phyloP scores from a whole-genome alignment of 2,329 filamentous ascomycete genomes.

The Emmonsia crescens region DNA sequence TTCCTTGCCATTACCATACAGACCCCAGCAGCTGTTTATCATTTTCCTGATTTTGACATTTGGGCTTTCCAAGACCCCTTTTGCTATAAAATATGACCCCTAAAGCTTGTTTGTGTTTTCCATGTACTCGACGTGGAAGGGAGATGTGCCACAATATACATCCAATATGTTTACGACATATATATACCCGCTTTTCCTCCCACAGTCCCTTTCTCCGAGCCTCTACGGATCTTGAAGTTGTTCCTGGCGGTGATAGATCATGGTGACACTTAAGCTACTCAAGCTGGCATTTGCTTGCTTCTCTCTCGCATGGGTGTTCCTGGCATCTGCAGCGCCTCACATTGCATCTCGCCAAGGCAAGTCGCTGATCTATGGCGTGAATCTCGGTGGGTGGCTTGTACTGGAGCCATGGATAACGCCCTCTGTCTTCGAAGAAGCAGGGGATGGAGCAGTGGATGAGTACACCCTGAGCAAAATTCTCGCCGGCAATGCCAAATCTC shows the following conservation, averaged over 20 bases:
- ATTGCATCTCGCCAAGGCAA: neutral
- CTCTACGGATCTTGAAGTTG: neutral
- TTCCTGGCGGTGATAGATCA: neutral
- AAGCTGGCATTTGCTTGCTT: neutral
- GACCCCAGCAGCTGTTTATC: neutral
- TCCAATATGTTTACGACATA: neutral
- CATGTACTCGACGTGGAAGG: neutral
- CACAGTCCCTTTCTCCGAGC: neutral
- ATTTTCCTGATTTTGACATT: neutral
- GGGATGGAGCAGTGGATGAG: slow-evolving; percentile 46
- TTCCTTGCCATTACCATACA: neutral
- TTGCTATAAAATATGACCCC: neutral
- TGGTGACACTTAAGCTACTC: neutral
- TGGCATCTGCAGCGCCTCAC: neutral
- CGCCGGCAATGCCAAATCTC: slow-evolving; percentile 38
- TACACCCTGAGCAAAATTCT: slow-evolving; percentile 43
- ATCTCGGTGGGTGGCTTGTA: slow-evolving; percentile 55
- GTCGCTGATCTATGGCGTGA: slow-evolving; percentile 47
- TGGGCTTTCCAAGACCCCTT: neutral
- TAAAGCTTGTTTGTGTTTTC: neutral
- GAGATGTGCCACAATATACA: neutral
- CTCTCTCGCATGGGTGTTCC: neutral
- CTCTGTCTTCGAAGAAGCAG: slow-evolving; percentile 44
- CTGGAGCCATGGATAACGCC: slow-evolving; percentile 56
- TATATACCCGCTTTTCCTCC: neutral